Evolutionary conservation across 2,329 filamentous ascomycete genomes (phyloP).

Genomic region (Trichoderma gracile): DNA sequence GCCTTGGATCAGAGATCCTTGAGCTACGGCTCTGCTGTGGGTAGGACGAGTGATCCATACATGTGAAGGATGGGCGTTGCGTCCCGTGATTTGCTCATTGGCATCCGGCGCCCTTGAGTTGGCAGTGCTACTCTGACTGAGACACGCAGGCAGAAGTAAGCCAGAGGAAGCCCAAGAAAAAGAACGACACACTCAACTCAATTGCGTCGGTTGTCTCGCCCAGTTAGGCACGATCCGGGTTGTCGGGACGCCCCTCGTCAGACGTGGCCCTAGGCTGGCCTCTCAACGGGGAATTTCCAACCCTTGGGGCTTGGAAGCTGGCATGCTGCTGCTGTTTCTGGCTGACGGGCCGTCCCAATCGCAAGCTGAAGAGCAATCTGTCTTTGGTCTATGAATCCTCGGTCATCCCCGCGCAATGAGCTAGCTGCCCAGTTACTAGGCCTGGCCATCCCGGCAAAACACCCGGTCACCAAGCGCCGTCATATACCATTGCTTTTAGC

Average conservation of each 20-base stretch:
- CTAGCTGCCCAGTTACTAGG: constrained; percentile 15
- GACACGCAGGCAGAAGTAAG: constrained; percentile 15
- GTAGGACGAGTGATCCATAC: not conserved
- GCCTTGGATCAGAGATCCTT: constrained; percentile 27
- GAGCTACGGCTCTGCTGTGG: constrained; percentile 1
- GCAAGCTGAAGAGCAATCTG: constrained; percentile 1
- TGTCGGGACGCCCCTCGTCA: constrained; percentile 22
- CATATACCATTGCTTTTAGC: constrained; percentile 1
- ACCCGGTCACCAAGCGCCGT: constrained; percentile 14
- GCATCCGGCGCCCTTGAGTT: not conserved
- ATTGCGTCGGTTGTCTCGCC: constrained; percentile 10
- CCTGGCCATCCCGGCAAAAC: constrained; percentile 19
- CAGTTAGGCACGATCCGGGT: constrained; percentile 21
- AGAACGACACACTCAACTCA: constrained; percentile 9
- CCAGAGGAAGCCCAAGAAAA: not conserved
- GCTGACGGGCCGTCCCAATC: constrained; percentile 5
- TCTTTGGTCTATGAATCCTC: constrained; percentile 17
- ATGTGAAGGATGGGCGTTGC: not conserved
- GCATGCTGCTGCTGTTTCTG: constrained; percentile 11
- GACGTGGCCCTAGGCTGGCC: constrained; percentile 11
- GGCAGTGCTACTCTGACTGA: constrained; percentile 15
- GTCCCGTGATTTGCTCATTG: constrained; percentile 22
- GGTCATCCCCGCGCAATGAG: constrained; percentile 23
- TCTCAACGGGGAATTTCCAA: not conserved
- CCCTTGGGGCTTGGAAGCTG: not conserved